These are phyloP conservation scores for Maudiozyma serrabonitensis DNA, from an alignment of 805 yeast genomes.

Conservation along the genomic window DNA sequence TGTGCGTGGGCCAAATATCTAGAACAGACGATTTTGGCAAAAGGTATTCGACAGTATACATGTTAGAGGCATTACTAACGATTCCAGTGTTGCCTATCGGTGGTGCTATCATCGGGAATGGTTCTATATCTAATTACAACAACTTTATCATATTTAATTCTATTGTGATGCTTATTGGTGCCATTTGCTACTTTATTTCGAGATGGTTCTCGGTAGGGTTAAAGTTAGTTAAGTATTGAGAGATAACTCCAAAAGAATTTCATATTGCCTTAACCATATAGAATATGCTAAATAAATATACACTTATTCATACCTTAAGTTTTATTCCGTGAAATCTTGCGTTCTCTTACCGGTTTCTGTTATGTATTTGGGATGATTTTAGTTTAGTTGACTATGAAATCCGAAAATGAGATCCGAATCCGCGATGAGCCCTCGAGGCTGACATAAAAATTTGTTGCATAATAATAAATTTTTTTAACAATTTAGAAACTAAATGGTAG, in stretches of 20 bases:
- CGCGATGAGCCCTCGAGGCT: not conserved
- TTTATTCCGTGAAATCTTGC: too few species aligned
- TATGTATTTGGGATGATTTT: too few species aligned
- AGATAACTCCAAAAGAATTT: not conserved
- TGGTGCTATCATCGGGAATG: slow-evolving; percentile 37
- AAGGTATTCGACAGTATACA: slow-evolving; percentile 48
- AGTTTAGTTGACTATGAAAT: not conserved
- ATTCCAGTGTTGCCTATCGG: slow-evolving; percentile 43
- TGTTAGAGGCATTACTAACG: slow-evolving; percentile 44
- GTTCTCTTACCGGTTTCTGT: too few species aligned
- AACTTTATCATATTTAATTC: slow-evolving; percentile 39
- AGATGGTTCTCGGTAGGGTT: slow-evolving; percentile 38
- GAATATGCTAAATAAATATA: not conserved
- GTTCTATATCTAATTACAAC: slow-evolving; percentile 28
- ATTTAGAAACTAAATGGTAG: too few species aligned
- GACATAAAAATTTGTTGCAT: not conserved
- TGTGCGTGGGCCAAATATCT: slow-evolving; percentile 50
- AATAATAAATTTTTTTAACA: not conserved
- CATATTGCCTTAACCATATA: not conserved
- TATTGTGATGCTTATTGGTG: slow-evolving; percentile 31
- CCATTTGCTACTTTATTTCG: slow-evolving; percentile 32
- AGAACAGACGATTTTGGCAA: slow-evolving; percentile 45
- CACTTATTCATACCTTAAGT: too few species aligned
- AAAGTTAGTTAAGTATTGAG: slow-evolving; percentile 28
- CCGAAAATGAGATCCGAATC: not conserved